Evolutionary conservation across 257 asterid genomes (phyloP).

Genomic region (Solanum ahanhuiri): DNA sequence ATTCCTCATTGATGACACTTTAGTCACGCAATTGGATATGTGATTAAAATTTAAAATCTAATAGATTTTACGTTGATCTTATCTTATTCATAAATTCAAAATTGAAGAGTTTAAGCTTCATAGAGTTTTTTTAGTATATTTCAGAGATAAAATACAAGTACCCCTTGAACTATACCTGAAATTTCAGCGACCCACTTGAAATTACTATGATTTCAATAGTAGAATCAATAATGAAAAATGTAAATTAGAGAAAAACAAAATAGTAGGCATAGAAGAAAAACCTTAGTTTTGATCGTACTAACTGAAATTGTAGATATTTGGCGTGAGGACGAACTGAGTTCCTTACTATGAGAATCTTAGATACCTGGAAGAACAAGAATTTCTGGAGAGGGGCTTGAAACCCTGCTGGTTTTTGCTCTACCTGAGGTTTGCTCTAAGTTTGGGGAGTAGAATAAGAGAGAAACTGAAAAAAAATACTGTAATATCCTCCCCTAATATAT

Average conservation of each 20-base stretch:
- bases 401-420: neutral
- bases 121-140: neutral
- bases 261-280: neutral
- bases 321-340: neutral
- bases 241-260: neutral
- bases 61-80: neutral
- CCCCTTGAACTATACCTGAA: neutral
- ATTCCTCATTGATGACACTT: neutral
- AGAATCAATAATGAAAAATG: neutral
- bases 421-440: neutral
- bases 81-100: neutral
- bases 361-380: neutral
- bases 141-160: neutral
- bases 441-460: neutral
- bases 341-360: neutral
- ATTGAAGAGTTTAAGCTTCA: neutral
- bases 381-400: neutral
- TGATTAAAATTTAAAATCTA: neutral
- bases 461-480: too few species aligned
- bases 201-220: neutral
- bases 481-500: neutral
- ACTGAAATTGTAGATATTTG: neutral
- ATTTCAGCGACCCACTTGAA: neutral
- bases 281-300: neutral
- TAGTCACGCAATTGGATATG: neutral